A percentile compares a stretch with the other conserved stretches of the same genome.
phyloP scores from a whole-genome alignment of 768 basidiomycete genomes.

The Ramaria sp. region DNA sequence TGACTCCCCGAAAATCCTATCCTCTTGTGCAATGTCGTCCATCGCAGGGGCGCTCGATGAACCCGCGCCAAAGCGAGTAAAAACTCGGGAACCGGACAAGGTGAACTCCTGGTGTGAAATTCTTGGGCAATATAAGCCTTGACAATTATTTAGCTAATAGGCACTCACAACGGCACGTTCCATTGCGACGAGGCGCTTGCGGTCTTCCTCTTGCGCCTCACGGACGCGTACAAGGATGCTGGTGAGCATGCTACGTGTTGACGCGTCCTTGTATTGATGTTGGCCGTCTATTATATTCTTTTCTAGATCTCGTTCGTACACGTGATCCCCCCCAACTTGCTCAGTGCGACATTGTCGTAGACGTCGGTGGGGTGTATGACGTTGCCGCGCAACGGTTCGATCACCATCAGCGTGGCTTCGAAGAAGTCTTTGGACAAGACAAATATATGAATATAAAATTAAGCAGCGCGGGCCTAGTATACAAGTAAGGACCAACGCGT shows the following conservation, averaged over 20 bases:
- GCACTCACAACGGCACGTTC: slow-evolving; percentile 92
- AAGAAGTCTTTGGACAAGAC: slow-evolving; percentile 79
- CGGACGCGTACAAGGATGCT: slow-evolving; percentile 62
- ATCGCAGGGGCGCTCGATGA: slow-evolving; percentile 2
- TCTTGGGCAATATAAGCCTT: neutral
- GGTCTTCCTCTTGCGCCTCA: slow-evolving; percentile 77
- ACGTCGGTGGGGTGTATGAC: slow-evolving; percentile 91
- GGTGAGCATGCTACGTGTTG: slow-evolving; percentile 30
- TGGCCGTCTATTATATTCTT: neutral
- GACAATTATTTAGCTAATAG: slow-evolving; percentile 49
- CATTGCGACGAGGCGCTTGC: slow-evolving; percentile 97
- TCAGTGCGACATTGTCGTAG: slow-evolving; percentile 88
- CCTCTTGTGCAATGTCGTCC: neutral
- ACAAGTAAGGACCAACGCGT: slow-evolving; percentile 55
- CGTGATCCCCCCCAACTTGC: slow-evolving; percentile 64
- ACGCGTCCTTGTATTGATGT: neutral
- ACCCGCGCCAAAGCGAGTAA: neutral
- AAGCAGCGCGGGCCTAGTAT: slow-evolving; percentile 85
- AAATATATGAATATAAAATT: slow-evolving; percentile 67
- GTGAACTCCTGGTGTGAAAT: neutral
- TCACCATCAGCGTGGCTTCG: slow-evolving; percentile 93
- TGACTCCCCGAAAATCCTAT: neutral
- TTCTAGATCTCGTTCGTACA: slow-evolving; percentile 53
- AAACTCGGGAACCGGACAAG: neutral
- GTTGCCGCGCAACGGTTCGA: slow-evolving; percentile 72